phyloP scores from a whole-genome alignment of 2,329 filamentous ascomycete genomes.

The Fusarium haematococcum region DNA sequence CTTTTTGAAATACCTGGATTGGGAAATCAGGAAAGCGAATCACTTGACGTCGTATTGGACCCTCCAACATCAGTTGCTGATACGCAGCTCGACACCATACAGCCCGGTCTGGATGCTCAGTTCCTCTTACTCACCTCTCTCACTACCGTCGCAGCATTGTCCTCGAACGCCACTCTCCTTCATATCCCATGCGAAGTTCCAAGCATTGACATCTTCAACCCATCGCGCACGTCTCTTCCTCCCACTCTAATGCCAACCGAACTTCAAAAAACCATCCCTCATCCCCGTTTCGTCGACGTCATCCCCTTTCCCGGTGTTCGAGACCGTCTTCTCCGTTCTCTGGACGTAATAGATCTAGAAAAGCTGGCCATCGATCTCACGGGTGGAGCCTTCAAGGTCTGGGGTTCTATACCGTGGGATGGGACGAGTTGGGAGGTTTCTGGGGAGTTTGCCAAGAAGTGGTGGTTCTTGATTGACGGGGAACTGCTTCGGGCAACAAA shows the following conservation, averaged over 20 bases:
- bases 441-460: slow-evolving; percentile 47
- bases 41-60: accelerated
- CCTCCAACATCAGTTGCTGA: neutral
- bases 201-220: neutral
- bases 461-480: slow-evolving; percentile 36
- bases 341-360: slow-evolving; percentile 10
- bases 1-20: neutral
- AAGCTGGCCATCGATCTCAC: slow-evolving; percentile 12
- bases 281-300: slow-evolving; percentile 23
- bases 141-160: slow-evolving; percentile 8
- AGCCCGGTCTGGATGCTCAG: neutral
- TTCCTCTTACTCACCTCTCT: slow-evolving; percentile 12
- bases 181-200: slow-evolving; percentile 3
- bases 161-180: neutral
- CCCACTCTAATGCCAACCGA: slow-evolving; percentile 4
- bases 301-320: slow-evolving; percentile 22
- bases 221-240: neutral
- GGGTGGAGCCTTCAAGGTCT: neutral
- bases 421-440: slow-evolving; percentile 58
- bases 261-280: slow-evolving; percentile 15
- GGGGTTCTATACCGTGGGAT: slow-evolving; percentile 34
- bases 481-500: slow-evolving; percentile 15
- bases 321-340: slow-evolving; percentile 19
- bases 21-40: neutral
- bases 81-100: neutral